These are phyloP conservation scores for Triangularia verruculosa DNA, from an alignment of 2,329 filamentous ascomycete genomes.

Conservation along the genomic window DNA sequence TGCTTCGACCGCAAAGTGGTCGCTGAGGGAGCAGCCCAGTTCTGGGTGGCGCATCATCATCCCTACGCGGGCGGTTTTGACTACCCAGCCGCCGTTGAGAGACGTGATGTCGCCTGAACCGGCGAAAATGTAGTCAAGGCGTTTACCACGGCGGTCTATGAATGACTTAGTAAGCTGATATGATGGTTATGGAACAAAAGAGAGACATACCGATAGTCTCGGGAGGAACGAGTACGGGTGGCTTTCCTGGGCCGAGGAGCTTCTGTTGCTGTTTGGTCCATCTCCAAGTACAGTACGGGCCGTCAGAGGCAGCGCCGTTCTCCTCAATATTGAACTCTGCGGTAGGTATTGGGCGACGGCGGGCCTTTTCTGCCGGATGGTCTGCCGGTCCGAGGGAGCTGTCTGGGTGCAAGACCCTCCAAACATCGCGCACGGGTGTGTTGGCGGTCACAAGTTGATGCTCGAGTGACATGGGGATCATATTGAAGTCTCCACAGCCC, in stretches of 20 bases:
- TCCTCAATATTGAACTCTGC: constrained; percentile 73
- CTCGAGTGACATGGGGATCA: constrained; percentile 81
- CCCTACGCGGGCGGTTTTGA: constrained; percentile 68
- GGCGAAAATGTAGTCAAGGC: constrained; percentile 93
- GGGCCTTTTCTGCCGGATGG: constrained; percentile 63
- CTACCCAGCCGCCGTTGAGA: constrained; percentile 57
- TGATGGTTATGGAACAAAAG: not conserved
- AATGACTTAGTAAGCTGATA: not conserved
- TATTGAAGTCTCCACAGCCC: constrained; percentile 92
- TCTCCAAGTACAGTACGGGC: constrained; percentile 86
- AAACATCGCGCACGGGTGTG: constrained; percentile 75
- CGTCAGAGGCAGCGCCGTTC: constrained; percentile 87
- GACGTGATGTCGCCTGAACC: constrained; percentile 45
- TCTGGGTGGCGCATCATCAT: constrained; percentile 80
- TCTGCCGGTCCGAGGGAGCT: constrained; percentile 74
- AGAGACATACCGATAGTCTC: constrained; percentile 41
- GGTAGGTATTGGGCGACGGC: constrained; percentile 66
- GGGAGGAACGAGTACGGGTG: constrained; percentile 59
- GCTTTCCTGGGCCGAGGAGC: constrained; percentile 60
- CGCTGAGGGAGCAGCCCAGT: constrained; percentile 81
- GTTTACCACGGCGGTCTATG: constrained; percentile 72
- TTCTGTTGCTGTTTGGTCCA: constrained; percentile 74
- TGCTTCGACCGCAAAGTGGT: constrained; percentile 89
- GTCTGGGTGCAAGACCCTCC: constrained; percentile 79
- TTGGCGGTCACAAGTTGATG: constrained; percentile 79